These are phyloP conservation scores for Ogataea kodamae DNA, from an alignment of 805 yeast species.

Conservation along the genomic window DNA sequence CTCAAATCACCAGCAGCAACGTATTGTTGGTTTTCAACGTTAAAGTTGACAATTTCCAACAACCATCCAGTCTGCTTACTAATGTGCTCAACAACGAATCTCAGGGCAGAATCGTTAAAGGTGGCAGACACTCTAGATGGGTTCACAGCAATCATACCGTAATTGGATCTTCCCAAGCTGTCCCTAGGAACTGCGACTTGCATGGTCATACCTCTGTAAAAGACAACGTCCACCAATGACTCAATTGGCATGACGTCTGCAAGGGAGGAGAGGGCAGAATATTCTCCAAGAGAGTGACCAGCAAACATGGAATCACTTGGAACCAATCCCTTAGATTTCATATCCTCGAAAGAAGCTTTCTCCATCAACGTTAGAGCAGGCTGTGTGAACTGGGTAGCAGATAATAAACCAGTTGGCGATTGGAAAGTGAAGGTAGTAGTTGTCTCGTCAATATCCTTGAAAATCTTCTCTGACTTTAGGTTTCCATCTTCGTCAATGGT, in stretches of 20 bases:
- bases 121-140: constrained; percentile 89
- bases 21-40: constrained; percentile 96
- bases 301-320: constrained; percentile 94
- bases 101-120: constrained; percentile 88
- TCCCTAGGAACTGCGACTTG: constrained; percentile 99
- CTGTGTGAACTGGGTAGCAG: constrained; percentile 99
- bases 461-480: constrained; percentile 87
- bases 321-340: constrained; percentile 92
- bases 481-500: constrained; percentile 82
- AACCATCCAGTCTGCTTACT: constrained; percentile 85
- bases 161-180: constrained; percentile 89
- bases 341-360: constrained; percentile 97
- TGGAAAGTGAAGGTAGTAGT: constrained; percentile 85
- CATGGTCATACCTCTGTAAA: constrained; percentile 99
- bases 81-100: constrained; percentile 90
- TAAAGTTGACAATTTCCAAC: constrained; percentile 95
- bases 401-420: constrained; percentile 90
- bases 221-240: constrained; percentile 93
- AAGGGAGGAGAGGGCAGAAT: constrained; percentile 93
- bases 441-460: constrained; percentile 80
- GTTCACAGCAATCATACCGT: constrained; percentile 98
- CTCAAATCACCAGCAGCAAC: constrained; percentile 99
- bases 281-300: constrained; percentile 99
- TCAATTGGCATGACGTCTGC: constrained; percentile 99
- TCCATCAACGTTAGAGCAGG: constrained; percentile 99